Conservation (phyloP, 306 rosid genomes). For the Cicer chorassanicum region DNA sequence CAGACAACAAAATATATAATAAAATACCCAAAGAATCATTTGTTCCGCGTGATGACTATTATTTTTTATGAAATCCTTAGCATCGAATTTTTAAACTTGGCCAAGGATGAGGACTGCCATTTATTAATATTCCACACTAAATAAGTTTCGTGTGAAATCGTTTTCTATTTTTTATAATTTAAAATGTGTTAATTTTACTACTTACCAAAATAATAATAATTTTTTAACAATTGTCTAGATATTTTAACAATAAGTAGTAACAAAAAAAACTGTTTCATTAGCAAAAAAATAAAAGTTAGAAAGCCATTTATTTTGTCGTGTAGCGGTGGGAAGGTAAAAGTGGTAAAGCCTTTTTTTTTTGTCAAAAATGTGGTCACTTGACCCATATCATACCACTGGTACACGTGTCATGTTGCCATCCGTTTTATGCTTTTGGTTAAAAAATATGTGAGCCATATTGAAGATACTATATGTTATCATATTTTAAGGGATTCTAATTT, state of each 20-base stretch:
- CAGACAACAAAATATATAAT: too few relatives aligned
- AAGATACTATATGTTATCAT: not conserved
- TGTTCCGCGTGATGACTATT: not conserved
- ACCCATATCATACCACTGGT: not conserved
- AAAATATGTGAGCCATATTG: not conserved
- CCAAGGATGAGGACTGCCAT: not conserved
- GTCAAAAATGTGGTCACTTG: not conserved
- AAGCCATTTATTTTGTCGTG: conserved; percentile 5
- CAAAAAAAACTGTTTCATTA: too few relatives aligned
- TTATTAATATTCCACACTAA: too few relatives aligned
- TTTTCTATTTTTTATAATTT: too few relatives aligned
- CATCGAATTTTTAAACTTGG: not conserved
- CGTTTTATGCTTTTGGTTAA: too few relatives aligned
- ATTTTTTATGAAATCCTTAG: not conserved
- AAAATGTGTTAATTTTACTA: too few relatives aligned
- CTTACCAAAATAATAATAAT: too few relatives aligned
- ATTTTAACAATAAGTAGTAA: too few relatives aligned
- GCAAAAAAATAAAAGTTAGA: not conserved
- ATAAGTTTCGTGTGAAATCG: too few relatives aligned
- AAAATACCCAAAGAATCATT: not conserved
- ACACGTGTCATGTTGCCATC: too few relatives aligned
- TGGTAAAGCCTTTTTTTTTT: not conserved
- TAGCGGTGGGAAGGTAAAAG: not conserved
- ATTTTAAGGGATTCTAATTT: not conserved
- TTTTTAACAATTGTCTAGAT: too few relatives aligned